Evolutionary conservation across 2,329 filamentous ascomycete species (phyloP).

Genomic region (Ceratocystis alfenasii): DNA sequence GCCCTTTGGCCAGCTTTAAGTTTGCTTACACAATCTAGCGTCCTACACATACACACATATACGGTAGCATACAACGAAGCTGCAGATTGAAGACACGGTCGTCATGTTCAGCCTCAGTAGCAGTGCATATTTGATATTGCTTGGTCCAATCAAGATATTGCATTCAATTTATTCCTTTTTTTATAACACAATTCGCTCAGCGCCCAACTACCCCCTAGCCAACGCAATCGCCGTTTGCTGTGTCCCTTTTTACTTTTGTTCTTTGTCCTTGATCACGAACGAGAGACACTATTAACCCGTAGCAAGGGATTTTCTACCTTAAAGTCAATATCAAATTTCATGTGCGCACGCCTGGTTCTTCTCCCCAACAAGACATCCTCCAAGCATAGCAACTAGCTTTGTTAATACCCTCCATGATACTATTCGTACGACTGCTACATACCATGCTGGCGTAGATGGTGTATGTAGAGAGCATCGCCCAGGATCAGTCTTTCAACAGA

Average conservation of each 20-base stretch:
- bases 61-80: neutral
- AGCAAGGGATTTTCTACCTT: neutral
- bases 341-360: neutral
- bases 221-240: too few relatives aligned
- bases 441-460: neutral
- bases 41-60: neutral
- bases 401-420: neutral
- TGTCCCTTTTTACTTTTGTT: too few relatives aligned
- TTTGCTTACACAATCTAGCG: neutral
- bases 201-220: neutral
- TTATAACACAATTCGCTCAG: neutral
- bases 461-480: neutral
- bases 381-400: too few relatives aligned
- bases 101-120: neutral
- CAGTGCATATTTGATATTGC: neutral
- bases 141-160: neutral
- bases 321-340: neutral
- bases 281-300: neutral
- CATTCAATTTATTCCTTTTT: neutral
- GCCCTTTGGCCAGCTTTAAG: constrained; percentile 3
- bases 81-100: neutral
- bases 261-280: neutral
- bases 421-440: neutral
- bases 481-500: neutral
- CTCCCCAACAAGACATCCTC: too few relatives aligned